Conservation (phyloP, 2,329 filamentous ascomycete species). For the Trichoderma sp. region DNA sequence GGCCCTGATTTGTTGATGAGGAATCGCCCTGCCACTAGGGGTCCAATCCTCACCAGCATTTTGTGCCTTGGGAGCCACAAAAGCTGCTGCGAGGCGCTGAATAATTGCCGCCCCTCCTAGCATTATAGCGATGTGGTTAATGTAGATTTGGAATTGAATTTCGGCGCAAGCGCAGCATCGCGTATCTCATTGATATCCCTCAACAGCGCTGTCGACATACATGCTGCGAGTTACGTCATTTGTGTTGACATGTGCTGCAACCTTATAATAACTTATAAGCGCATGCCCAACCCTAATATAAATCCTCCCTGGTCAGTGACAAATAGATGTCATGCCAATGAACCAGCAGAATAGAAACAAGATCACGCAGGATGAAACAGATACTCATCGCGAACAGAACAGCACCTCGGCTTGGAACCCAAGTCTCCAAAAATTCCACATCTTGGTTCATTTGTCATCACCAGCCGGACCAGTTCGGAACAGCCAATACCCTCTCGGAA, state of each 20-base stretch:
- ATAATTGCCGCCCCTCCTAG: background rate
- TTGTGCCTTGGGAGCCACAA: background rate
- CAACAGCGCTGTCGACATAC: background rate
- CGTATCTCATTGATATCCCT: background rate
- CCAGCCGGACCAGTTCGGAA: background rate
- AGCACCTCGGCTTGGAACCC: background rate
- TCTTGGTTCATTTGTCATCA: background rate
- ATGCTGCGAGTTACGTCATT: slow-evolving; percentile 1
- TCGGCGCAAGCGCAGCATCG: background rate
- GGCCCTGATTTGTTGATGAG: background rate
- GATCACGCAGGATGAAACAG: background rate
- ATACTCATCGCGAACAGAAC: background rate
- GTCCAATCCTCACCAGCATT: background rate
- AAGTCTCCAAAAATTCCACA: background rate
- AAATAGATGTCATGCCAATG: background rate
- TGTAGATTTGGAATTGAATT: background rate
- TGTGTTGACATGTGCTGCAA: background rate
- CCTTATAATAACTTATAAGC: background rate
- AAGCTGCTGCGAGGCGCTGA: background rate
- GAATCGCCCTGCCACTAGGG: background rate
- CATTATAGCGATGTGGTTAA: background rate
- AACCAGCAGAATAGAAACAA: background rate
- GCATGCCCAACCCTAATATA: background rate
- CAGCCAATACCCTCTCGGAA: background rate
- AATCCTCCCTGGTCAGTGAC: background rate